Evolutionary conservation across 129 eudicot genomes (phyloP), one percentile per base, ranked within the genome.

Genomic region (Flaveria bidentis): DNA sequence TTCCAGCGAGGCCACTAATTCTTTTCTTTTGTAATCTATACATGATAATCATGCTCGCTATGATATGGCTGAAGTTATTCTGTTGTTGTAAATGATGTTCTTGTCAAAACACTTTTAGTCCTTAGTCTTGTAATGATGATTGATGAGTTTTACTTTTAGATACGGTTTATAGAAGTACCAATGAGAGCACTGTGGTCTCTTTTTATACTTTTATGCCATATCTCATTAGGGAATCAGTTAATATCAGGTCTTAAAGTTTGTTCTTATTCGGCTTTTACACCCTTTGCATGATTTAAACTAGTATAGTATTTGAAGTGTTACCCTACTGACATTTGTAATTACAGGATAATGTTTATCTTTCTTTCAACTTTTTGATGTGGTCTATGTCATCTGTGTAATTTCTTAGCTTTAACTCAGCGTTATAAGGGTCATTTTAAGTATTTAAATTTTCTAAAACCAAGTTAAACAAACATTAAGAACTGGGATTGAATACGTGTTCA

Each of bases 331-430:
- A 36, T 66, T 67, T 41, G 72, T 4, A 55, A 55, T 55, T n/a
- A 67, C 11, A 18, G 52, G n/a, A 67, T 20, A 36, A 36, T 36
- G 0, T 5, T 36, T 36, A 36, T 7, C 5, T 26, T 50, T 47
- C 28, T 13, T 14, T 8, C 1, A 44, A 7, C 2, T 71, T 6
- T 6, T 30, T 17, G 20, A 50, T 10, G 26, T 52, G 22, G 45
- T 71, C n/a, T 4, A 71, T 71, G 50, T 33, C 41, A 22, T 68
- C 50, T 49, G 10, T 68, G 73, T 68, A 47, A 45, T 68, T 44
- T 44, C 25, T 17, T 0, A 5, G 23, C 60, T 53, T 53, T 53
- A 1, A 16, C 60, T 10, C 60, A 7, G 25, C 9, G 10, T n/a
- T 53, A 53, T 53, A 25, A 2, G 60, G 23, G 60, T 53, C 60